Evolutionary conservation across 2,329 filamentous ascomycete species (phyloP), one percentile per base, ranked within the genome.

Genomic region (Cercospora citrullina): DNA sequence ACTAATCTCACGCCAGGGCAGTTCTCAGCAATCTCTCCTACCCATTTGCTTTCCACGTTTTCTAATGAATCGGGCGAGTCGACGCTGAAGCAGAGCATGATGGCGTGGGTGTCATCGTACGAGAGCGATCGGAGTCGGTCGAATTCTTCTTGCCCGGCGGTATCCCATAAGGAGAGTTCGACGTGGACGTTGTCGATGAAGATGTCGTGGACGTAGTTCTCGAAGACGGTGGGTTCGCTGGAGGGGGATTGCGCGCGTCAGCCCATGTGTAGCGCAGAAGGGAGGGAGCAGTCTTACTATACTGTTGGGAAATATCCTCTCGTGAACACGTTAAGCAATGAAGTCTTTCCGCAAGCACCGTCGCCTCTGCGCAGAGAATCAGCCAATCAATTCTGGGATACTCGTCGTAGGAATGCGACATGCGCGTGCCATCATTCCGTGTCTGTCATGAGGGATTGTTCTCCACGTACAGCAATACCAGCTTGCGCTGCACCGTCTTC

Each of bases 201-300:
- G 80, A 99, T 97, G 80, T 99, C 94, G 80, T 99, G 94, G 71
- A 99, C 94, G 81, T 98, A 99, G 82, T 99, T 99, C 81, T 99
- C 94, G 81, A 97, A 97, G 72, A 97, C 94, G 39, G 94, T 99
- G 64, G 95, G 95, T 82, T 98, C 94, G 84, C 87, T 89, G 76
- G 60, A 33, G 12, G 57, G 30, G 16, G 23, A 9, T 16, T 5
- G 28, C 31, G 12, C 10, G 45, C n/a, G n/a, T 42, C 16, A 55
- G 30, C 21, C 2, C 48, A 5, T 4, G 23, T 23, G 6, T 26
- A 28, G 48, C 21, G 26, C 21, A 31, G 21, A 23, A 31, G n/a
- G 28, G 10, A 14, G 33, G 33, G 28, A 62, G 59, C 42, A 80
- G 16, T 23, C 87, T 84, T 84, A 90, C 87, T 98, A 98, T 77